phyloP scores from a whole-genome alignment of 495 filamentous ascomycete species.

The Bathelium albidoporum region DNA sequence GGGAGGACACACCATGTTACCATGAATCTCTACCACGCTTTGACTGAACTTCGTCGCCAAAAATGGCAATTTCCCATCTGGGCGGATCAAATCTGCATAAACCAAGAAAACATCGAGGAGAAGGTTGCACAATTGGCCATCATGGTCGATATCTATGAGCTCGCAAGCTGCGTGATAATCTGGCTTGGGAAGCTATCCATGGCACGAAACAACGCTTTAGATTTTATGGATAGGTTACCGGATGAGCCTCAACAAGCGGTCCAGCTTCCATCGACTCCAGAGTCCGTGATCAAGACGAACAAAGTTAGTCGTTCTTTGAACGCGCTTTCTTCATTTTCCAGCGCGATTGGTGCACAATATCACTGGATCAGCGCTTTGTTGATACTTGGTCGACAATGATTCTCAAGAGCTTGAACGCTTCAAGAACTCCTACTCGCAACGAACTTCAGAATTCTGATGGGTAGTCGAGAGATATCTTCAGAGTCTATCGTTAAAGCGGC shows the following conservation, averaged over 20 bases:
- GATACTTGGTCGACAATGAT: slow-evolving; percentile 6
- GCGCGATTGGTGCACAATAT: neutral
- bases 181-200: slow-evolving; percentile 12
- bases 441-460: neutral
- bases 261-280: neutral
- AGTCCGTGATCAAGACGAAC: neutral
- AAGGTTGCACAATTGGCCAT: slow-evolving; percentile 22
- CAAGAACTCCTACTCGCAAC: slow-evolving; percentile 4
- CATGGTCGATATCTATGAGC: slow-evolving; percentile 25
- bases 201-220: neutral
- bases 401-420: slow-evolving; percentile 9
- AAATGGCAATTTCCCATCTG: slow-evolving; percentile 11
- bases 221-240: neutral
- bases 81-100: slow-evolving; percentile 34
- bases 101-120: slow-evolving; percentile 28
- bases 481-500: neutral
- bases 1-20: neutral
- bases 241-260: neutral
- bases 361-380: neutral
- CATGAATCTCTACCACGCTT: neutral
- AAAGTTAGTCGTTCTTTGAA: neutral
- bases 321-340: neutral
- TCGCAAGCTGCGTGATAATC: slow-evolving; percentile 7
- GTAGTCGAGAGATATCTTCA: neutral
- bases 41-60: slow-evolving; percentile 2